phyloP scores from a whole-genome alignment of 371 early-diverging fungal species.

The Mortierella sp. region DNA sequence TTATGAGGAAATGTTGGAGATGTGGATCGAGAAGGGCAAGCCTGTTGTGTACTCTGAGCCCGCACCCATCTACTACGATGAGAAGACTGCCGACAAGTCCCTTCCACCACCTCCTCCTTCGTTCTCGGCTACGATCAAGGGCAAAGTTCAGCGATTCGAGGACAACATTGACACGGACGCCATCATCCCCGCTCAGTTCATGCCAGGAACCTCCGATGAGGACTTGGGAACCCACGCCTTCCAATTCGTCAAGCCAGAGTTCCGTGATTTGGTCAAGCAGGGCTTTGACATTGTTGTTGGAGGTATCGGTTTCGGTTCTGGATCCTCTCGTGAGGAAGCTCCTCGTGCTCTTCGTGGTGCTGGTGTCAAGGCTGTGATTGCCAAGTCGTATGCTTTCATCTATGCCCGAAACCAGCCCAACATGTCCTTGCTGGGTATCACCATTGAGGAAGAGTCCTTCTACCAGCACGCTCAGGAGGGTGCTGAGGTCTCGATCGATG shows the following conservation, averaged over 20 bases:
- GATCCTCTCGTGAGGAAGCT: constrained; percentile 82
- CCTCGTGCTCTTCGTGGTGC: constrained; percentile 78
- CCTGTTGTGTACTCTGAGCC: constrained; percentile 71
- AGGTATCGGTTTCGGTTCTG: constrained; percentile 77
- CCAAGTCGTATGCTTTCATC: constrained; percentile 75
- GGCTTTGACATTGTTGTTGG: constrained; percentile 76
- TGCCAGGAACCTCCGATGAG: constrained; percentile 75
- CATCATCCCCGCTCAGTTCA: constrained; percentile 83
- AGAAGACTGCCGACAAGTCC: constrained; percentile 39
- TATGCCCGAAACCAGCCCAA: constrained; percentile 75
- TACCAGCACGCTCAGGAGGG: constrained; percentile 77
- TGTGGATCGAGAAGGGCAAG: constrained; percentile 70
- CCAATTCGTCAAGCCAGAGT: constrained; percentile 79
- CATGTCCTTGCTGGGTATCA: constrained; percentile 80
- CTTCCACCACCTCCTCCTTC: constrained; percentile 51
- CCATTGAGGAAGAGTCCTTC: constrained; percentile 72
- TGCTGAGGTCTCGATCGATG: constrained; percentile 68
- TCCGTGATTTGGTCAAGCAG: constrained; percentile 65
- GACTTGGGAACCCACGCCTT: constrained; percentile 81
- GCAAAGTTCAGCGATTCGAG: constrained; percentile 76
- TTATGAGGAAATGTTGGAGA: constrained; percentile 67
- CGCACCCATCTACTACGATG: constrained; percentile 62
- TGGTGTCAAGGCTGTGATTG: constrained; percentile 78
- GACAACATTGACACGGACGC: constrained; percentile 83
- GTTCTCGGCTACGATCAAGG: constrained; percentile 59